Base-by-base conservation (phyloP, 352 stramenopile species). In the Pilasporangium apinafurcum region DNA sequence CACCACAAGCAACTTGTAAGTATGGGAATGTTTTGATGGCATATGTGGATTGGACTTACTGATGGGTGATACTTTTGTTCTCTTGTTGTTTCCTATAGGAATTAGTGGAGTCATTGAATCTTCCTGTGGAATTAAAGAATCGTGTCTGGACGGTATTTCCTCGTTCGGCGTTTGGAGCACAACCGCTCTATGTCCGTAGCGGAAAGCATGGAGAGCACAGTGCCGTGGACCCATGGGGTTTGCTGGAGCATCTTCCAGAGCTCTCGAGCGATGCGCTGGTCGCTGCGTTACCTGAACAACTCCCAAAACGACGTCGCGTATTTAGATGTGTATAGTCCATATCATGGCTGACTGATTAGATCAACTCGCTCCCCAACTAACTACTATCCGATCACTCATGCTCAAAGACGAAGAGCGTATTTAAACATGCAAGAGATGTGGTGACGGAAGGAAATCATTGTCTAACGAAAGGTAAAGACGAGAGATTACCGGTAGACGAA, bases 1-100 rank as follows among this genome's bases (percentile, higher is more conserved):
- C 69, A 88, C 18, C 68, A 83, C 35, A 77, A 81, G 31, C 74
- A 87, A 58, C 86, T 76, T 38, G 80, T 92, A 75, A 34, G 79
- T 83, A 31, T 32, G 21, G 17, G 20, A 22, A 1, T 35, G n/a
- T 35, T 21, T 35, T 34, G 21, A 30, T 44, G 9, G 6, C 16
- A 26, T 31, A 18, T 17, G 24, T 42, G 33, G 17, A n/a, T 24
- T 8, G 47, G 6, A 32, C 16, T 39, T 18, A 55, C 43, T 60
- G 45, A 8, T 21, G 10, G 38, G 5, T n/a, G 17, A 17, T 9
- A 37, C 48, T 40, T 39, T 33, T 24, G 18, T 37, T 59, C 20
- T 30, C 54, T 28, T 48, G 9, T 17, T 51, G 31, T 35, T 14
- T 41, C 29, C 16, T 65, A 27, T 48, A 93, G 82, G 67, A 89